A percentile compares a stretch with the other conserved stretches of the same genome.
These are phyloP conservation scores for Hepatocystis sp. DNA, from an alignment of 169 alveolate genomes.

Conservation along the genomic window DNA sequence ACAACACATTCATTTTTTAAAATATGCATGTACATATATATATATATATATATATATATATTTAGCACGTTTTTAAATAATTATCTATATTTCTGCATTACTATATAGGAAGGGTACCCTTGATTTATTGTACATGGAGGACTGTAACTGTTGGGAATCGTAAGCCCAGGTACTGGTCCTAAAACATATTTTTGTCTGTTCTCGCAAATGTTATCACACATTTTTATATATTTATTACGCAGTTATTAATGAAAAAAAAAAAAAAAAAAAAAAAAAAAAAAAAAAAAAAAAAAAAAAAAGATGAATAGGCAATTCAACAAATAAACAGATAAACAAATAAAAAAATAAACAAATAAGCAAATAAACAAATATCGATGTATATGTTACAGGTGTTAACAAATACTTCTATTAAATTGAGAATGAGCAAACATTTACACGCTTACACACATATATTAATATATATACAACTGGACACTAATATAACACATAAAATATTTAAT, in stretches of 20 bases:
- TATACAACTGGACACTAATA: too few species aligned
- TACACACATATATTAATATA: too few species aligned
- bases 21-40: background rate
- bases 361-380: too few species aligned
- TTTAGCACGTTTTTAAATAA: background rate
- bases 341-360: too few species aligned
- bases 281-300: background rate
- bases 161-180: constrained; percentile 23
- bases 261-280: background rate
- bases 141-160: background rate
- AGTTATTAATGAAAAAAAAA: background rate
- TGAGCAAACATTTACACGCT: too few species aligned
- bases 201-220: constrained; percentile 70
- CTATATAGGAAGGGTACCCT: constrained; percentile 32
- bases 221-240: constrained; percentile 4
- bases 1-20: too few species aligned
- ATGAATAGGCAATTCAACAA: background rate
- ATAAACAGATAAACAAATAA: background rate
- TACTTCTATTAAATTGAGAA: too few species aligned
- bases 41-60: background rate
- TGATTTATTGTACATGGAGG: constrained; percentile 47
- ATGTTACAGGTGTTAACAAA: too few species aligned
- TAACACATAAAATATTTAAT: too few species aligned
- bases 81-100: constrained; percentile 1
- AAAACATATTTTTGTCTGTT: constrained; percentile 19